Evolutionary conservation across 73 alveolate genomes (phyloP), one percentile per base, ranked within the genome.

Genomic region (Paramecium bursaria): DNA sequence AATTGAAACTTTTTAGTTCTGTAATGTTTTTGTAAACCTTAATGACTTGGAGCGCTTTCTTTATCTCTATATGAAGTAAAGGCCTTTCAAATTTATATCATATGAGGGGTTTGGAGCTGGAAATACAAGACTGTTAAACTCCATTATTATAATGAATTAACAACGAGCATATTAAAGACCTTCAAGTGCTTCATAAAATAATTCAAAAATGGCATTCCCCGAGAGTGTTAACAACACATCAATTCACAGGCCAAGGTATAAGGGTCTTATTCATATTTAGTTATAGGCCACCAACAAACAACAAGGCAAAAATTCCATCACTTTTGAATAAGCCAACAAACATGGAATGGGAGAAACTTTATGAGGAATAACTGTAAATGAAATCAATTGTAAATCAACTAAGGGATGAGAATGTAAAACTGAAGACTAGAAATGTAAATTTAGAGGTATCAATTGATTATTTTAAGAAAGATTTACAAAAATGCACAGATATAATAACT

Each of bases 361-460:
- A 25, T 39, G 82, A 67, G 21, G 82, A 67, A 42, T 39, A 57
- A 15, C 23, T 67, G 0, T 19, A 67, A 4, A 22, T 67, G 1
- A 67, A 67, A 17, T 10, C 22, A 3, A 9, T 67, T 4, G 27
- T 67, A 22, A 67, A 67, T 67, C 33, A 67, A 67, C 27, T 33
- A 25, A 67, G 27, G 22, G 82, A 67, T 15, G 82, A 67, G 57
- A 67, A 67, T 67, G 27, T 67, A 39, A 67, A 67, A 25, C 30
- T 67, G 9, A 67, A 29, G 35, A 67, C 82, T 13, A 17, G 55
- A 35, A 67, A 67, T 30, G 44, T 57, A 7, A 67, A 67, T 42
- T 15, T 67, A 35, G 53, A 67, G 44, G 82, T 67, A 67, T 4
- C 44, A 31, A 9, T 42, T 10, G 27, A 31, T 15, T 39, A 42